These are phyloP conservation scores for Ceratorhiza oryzae-sativae DNA, from an alignment of 1,284 basidiomycete species.

Conservation along the genomic window DNA sequence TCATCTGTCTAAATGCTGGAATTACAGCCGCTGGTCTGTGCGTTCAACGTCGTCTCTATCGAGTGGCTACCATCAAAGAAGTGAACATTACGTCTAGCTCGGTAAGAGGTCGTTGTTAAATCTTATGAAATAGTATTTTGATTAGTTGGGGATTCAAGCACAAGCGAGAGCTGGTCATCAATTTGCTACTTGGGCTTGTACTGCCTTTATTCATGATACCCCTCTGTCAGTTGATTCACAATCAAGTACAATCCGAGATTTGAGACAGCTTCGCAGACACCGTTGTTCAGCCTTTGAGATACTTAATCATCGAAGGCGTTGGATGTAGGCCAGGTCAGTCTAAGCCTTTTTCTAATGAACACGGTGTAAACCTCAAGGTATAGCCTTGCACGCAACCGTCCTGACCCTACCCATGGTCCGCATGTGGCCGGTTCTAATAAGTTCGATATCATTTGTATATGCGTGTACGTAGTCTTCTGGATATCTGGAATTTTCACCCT, in stretches of 20 bases:
- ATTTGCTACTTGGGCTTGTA: too few species aligned
- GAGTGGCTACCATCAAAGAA: not conserved
- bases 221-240: too few species aligned
- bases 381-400: constrained; percentile 25
- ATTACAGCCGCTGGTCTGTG: not conserved
- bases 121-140: too few species aligned
- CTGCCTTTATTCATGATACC: too few species aligned
- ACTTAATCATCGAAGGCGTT: constrained; percentile 41
- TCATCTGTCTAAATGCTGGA: not conserved
- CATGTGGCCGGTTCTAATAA: constrained; percentile 36
- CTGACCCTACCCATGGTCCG: constrained; percentile 25
- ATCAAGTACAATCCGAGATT: too few species aligned
- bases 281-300: constrained; percentile 37
- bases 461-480: constrained; percentile 4
- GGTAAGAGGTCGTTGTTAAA: too few species aligned
- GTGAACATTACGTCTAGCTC: too few species aligned
- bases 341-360: too few species aligned
- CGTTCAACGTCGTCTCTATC: not conserved
- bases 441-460: constrained; percentile 33
- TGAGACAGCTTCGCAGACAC: too few species aligned
- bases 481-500: not conserved
- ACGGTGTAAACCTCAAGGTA: not conserved
- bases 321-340: constrained; percentile 38
- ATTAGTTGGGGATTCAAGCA: too few species aligned
- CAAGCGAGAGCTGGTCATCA: too few species aligned